phyloP scores from a whole-genome alignment of 2,329 filamentous ascomycete species.

The Cercospora citrullina region DNA sequence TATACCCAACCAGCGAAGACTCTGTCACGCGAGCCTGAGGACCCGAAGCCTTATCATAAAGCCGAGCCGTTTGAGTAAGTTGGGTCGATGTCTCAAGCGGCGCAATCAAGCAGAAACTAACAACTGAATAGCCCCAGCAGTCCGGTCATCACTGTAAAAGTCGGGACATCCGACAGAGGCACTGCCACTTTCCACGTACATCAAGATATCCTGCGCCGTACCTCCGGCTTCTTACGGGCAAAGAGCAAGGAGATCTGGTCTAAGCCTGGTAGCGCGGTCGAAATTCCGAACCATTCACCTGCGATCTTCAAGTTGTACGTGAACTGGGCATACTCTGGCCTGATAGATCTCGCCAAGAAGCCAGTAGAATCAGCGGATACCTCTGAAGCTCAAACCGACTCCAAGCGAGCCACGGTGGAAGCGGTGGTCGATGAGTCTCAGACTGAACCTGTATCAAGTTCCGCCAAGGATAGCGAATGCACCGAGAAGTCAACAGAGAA shows the following conservation, averaged over 20 bases:
- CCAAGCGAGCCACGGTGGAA: not conserved
- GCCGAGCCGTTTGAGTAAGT: not conserved
- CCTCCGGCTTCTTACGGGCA: not conserved
- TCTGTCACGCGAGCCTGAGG: not conserved
- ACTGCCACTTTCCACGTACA: not conserved
- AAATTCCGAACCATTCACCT: not conserved
- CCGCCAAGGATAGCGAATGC: not conserved
- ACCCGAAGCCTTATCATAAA: not conserved
- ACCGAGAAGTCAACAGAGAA: not conserved
- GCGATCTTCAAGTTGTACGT: not conserved
- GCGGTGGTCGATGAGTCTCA: not conserved
- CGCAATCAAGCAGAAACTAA: not conserved
- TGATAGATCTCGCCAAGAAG: not conserved
- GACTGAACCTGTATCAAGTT: not conserved
- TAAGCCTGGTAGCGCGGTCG: not conserved
- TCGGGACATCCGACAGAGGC: not conserved
- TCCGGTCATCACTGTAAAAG: not conserved
- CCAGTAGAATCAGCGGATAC: not conserved
- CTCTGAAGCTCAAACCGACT: not conserved
- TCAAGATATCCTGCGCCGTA: not conserved
- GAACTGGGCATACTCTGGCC: constrained; percentile 3
- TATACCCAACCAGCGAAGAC: not conserved
- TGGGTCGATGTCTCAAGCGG: not conserved
- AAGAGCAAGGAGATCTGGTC: constrained; percentile 7
- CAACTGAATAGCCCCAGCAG: not conserved